These are phyloP conservation scores for Teunomyces barrocoloradensis DNA, from an alignment of 805 yeast genomes.

Conservation along the genomic window DNA sequence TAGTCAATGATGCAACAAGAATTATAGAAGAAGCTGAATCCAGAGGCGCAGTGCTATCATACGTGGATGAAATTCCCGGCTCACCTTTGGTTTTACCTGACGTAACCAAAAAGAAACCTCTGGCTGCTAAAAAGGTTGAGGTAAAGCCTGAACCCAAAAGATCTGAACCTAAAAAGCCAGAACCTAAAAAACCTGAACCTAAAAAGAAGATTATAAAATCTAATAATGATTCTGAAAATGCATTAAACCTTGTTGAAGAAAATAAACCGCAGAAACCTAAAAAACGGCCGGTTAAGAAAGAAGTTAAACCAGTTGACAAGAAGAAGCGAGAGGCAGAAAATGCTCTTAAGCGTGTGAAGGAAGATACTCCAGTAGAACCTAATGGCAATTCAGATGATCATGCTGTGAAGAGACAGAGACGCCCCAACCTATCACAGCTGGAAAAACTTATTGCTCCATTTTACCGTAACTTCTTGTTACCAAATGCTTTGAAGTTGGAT, in stretches of 20 bases:
- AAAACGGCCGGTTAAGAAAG: conserved; percentile 7
- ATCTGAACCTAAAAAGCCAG: background rate
- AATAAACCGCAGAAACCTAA: conserved; percentile 3
- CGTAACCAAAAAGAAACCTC: conserved; percentile 1
- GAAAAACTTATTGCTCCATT: conserved; percentile 19
- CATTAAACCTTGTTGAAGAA: background rate
- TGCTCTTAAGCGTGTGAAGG: conserved; percentile 6
- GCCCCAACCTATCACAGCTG: conserved; percentile 5
- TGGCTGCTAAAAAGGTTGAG: conserved; percentile 3
- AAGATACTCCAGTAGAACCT: background rate
- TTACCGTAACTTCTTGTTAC: conserved; percentile 19
- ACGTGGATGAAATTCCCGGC: conserved; percentile 11
- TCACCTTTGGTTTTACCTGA: background rate
- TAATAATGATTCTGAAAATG: conserved; percentile 4
- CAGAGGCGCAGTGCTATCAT: conserved; percentile 17
- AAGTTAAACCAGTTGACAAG: conserved; percentile 5
- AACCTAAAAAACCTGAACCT: conserved; percentile 1
- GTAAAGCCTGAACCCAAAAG: conserved; percentile 4
- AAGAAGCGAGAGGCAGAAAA: conserved; percentile 8
- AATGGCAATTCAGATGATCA: conserved; percentile 1
- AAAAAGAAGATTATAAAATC: conserved; percentile 4
- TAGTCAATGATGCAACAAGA: conserved; percentile 56
- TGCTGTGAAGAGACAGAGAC: conserved; percentile 7
- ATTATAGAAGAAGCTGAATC: conserved; percentile 50
- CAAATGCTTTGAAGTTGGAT: conserved; percentile 15